Base-by-base conservation (phyloP, 208 protist genomes). In the Crithidia sp. region DNA sequence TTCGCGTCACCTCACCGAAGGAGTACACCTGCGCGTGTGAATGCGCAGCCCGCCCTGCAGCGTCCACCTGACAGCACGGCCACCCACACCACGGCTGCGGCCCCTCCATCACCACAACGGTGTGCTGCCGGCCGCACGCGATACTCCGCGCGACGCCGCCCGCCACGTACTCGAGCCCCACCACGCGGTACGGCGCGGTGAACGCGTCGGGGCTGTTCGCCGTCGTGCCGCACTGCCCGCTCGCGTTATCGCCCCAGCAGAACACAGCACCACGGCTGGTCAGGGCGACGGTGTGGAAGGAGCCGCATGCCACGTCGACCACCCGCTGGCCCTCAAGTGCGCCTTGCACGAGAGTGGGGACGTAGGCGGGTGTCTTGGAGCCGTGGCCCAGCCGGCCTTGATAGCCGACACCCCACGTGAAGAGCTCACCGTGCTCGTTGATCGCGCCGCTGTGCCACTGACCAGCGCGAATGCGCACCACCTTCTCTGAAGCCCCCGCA, bases 361-460 rank as follows among this genome's bases (percentile, higher is more conserved):
- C 63, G 52, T 88, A 85, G 17, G 76, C 81, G 0, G 89, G 83
- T 5, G 90, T 80, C 71, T 85, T 91, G 71, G 81, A 72, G 39
- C 90, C 89, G 75, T 93, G 89, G 3, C 92, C 92, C 3, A 96
- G 82, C 7, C 92, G 86, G 8, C 92, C 89, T 63, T 96, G 89
- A 61, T 90, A 93, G 7, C 92, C 92, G n/a, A 95, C 86, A 39
- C 92, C 92, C 90, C 92, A 96, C 19, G 90, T 94, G 69, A 92
- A 96, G 57, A 96, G 83, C 74, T 92, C 85, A 44, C 92, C 92
- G 36, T 72, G 65, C 10, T 70, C 71, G 71, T 85, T 96, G 77
- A 96, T 90, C 9, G 88, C 92, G 9, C 85, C 86, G 63, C 87
- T 90, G 76, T 96, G 92, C 90, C 92, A 96, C 84, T 95, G 89